Conservation (phyloP, 768 basidiomycete genomes). For the button mushroom (Agaricus bisporus) region DNA sequence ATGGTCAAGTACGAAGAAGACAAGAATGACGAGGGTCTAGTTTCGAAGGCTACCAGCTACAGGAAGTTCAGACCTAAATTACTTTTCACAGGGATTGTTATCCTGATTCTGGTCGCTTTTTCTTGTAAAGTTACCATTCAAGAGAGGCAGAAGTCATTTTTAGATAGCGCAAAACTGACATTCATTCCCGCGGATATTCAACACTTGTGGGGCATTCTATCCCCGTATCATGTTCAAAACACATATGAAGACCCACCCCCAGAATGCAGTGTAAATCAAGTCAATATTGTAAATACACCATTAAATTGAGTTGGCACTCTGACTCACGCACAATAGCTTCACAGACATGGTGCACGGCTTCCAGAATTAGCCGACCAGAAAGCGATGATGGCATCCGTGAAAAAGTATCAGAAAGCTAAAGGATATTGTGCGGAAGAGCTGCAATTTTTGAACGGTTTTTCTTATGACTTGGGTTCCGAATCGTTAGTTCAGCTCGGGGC, state of each 20-base stretch:
- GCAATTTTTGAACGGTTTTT: slow-evolving; percentile 52
- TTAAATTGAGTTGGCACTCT: background rate
- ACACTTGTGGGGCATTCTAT: slow-evolving; percentile 48
- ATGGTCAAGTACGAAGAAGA: no score
- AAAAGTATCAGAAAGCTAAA: slow-evolving; percentile 45
- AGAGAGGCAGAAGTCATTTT: no score
- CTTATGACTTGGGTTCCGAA: slow-evolving; percentile 49
- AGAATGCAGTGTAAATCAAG: slow-evolving; percentile 52
- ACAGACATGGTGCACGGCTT: slow-evolving; percentile 76
- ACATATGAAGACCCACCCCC: slow-evolving; percentile 38
- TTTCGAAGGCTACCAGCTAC: no score
- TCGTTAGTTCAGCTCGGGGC: slow-evolving; percentile 64
- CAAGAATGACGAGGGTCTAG: no score
- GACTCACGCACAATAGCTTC: slow-evolving; percentile 39
- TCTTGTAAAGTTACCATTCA: no score
- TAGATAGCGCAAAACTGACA: no score
- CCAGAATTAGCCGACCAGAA: slow-evolving; percentile 48
- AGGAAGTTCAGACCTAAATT: no score
- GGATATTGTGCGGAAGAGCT: slow-evolving; percentile 39
- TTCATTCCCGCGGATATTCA: no score
- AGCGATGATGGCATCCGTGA: slow-evolving; percentile 40
- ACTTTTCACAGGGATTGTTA: no score
- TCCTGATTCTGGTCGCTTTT: no score
- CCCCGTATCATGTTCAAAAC: slow-evolving; percentile 44
- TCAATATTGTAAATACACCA: slow-evolving; percentile 16